Base-by-base conservation (phyloP, 176 grass and related monocot genomes). In the Zizania latifolia region DNA sequence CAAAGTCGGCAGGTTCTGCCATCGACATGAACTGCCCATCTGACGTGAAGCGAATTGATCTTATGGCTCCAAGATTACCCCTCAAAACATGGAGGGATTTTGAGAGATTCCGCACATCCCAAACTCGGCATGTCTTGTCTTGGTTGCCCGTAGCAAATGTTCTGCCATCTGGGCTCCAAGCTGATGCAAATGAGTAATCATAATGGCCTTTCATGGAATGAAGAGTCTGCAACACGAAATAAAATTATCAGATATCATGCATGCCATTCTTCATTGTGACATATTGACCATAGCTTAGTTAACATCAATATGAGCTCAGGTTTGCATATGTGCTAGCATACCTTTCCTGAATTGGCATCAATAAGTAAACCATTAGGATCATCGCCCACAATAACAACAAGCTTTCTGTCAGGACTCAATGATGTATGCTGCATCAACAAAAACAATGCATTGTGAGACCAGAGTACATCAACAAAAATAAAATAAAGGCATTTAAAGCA, bases 121-220 rank as follows among this genome's bases (percentile, higher is more conserved):
- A 99, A 50, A 99, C 65, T n/a, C 96, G 78, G 77, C 96, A 99
- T 58, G 96, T 99, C 76, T 92, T 99, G 53, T 99, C 96, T 86
- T 99, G 96, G 81, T 99, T 99, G 37, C 96, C 96, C 43, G 96
- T 99, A 16, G 96, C 91, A 80, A 99, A 99, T 43, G 88, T 92
- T 24, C 39, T 58, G 30, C 96, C 96, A 67, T 94, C 90, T 40
- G 92, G 96, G 80, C 83, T 83, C 96, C 96, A 99, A 35, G 96
- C 92, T 6, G 96, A 94, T 71, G 96, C 91, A 74, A 99, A 99
- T 40, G 96, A 95, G 71, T 75, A 99, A 56, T 99, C 96, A 23
- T 77, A 44, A 43, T 99, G 96, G 5, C 96, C 92, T 76, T 92
- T 80, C 72, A 99, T 61, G 34, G 78, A 70, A 80, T 93, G 88